Conservation (phyloP, 371 early-diverging fungal species). For the Syncephalastrum racemosum region DNA sequence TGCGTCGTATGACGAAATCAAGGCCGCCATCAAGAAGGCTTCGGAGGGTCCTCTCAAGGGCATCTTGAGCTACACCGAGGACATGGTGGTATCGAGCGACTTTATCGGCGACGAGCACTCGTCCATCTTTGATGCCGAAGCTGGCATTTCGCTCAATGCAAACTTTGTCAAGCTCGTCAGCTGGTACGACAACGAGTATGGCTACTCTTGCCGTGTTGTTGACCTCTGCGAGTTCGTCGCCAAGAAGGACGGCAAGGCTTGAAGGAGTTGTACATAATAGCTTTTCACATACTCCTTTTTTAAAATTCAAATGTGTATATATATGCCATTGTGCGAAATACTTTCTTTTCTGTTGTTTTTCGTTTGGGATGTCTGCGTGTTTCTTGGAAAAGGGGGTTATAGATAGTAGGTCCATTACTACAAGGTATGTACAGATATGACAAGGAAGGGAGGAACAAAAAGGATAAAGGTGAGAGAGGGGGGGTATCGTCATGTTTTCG, state of each 20-base stretch:
- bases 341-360: too few species aligned
- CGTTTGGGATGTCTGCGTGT: too few species aligned
- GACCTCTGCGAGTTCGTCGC: conserved; percentile 84
- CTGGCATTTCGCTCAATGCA: conserved; percentile 95
- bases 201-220: conserved; percentile 93
- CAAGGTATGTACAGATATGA: too few species aligned
- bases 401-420: too few species aligned
- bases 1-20: conserved; percentile 91
- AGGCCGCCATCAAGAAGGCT: conserved; percentile 81
- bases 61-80: conserved; percentile 94
- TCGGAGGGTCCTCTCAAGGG: conserved; percentile 85
- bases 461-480: too few species aligned
- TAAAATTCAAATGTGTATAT: too few species aligned
- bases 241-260: conserved; percentile 44
- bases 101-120: conserved; percentile 91
- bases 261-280: too few species aligned
- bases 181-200: conserved; percentile 95
- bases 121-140: conserved; percentile 96
- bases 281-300: too few species aligned
- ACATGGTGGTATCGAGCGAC: conserved; percentile 97
- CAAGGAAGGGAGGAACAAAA: too few species aligned
- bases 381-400: too few species aligned
- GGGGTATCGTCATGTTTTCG: too few species aligned
- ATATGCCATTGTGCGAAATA: too few species aligned
- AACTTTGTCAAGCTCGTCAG: conserved; percentile 98